Percentiles rank a stretch among this genome's conserved stretches.
phyloP scores from a whole-genome alignment of 352 stramenopile species.

The Globisporangium orthogonon region DNA sequence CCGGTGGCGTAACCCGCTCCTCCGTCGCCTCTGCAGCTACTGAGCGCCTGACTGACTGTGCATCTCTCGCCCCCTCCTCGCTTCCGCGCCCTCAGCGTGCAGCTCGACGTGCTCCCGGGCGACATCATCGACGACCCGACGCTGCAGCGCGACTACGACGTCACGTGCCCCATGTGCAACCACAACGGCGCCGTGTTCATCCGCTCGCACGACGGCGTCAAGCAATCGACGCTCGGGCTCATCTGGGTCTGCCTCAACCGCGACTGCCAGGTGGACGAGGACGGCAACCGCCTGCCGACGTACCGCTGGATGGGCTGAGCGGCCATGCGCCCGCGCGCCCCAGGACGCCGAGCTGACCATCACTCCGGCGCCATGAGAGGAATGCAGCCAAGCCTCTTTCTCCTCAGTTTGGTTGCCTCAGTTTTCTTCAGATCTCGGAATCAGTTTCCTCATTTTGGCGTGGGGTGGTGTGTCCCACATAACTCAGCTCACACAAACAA shows the following conservation, averaged over 20 bases:
- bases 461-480: too few species aligned
- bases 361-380: too few species aligned
- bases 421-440: too few species aligned
- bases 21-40: too few species aligned
- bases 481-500: too few species aligned
- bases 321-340: too few species aligned
- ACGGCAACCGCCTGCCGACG: constrained; percentile 76
- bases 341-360: neutral
- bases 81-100: constrained; percentile 31
- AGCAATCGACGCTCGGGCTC: constrained; percentile 80
- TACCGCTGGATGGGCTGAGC: constrained; percentile 81
- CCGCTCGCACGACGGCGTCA: constrained; percentile 83
- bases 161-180: constrained; percentile 70
- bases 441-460: too few species aligned
- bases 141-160: constrained; percentile 84
- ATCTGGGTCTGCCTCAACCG: constrained; percentile 88
- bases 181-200: constrained; percentile 85
- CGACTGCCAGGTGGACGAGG: constrained; percentile 83
- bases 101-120: constrained; percentile 78
- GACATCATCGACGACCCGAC: constrained; percentile 87
- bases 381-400: too few species aligned
- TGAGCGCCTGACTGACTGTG: neutral
- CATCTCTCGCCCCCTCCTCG: neutral
- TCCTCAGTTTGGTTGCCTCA: too few species aligned
- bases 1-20: too few species aligned